phyloP scores from a whole-genome alignment of 345 rosid genomes.

The Draba incana region DNA sequence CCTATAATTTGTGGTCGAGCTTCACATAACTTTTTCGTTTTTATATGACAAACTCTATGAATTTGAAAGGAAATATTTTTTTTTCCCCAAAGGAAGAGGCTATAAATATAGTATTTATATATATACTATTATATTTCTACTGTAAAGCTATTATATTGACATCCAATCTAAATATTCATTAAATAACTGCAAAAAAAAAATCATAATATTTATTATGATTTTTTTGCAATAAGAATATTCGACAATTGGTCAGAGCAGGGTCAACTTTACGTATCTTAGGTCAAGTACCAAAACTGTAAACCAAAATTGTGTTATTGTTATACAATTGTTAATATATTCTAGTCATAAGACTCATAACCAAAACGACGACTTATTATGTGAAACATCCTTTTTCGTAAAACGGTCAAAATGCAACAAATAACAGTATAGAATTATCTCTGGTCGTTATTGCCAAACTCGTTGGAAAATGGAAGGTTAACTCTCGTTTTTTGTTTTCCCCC shows the following conservation, averaged over 20 bases:
- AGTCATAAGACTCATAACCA: conserved; percentile 2
- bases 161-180: neutral
- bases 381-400: neutral
- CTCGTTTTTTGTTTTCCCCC: neutral
- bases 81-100: no score
- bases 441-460: conserved; percentile 31
- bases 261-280: conserved; percentile 24
- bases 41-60: neutral
- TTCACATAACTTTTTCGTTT: conserved; percentile 15
- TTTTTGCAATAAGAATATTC: neutral
- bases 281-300: neutral
- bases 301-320: no score
- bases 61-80: neutral
- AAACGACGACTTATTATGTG: conserved; percentile 19
- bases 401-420: conserved; percentile 23
- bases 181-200: conserved; percentile 9
- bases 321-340: conserved; percentile 10
- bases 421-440: conserved; percentile 9
- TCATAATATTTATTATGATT: conserved; percentile 1
- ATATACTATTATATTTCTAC: neutral
- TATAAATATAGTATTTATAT: neutral
- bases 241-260: conserved; percentile 29
- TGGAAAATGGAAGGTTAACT: neutral
- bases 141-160: conserved; percentile 4
- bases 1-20: conserved; percentile 6